Base-by-base conservation (phyloP, 768 basidiomycete species). In the Hemileccinum rubropunctum region DNA sequence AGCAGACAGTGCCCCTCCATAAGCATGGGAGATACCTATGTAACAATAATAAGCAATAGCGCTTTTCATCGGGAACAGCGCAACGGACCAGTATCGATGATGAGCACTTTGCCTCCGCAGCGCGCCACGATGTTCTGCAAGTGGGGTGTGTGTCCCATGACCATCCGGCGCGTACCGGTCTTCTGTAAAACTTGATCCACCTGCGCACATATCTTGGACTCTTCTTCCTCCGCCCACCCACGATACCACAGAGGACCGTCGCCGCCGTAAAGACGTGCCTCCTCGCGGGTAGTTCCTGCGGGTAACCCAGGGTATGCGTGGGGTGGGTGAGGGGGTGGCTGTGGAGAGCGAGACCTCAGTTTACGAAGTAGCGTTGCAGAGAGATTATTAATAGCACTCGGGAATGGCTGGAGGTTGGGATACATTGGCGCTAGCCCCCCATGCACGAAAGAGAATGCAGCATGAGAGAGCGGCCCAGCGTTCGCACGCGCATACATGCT, bases 61-160 rank as follows among this genome's bases (percentile, higher is more conserved):
- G 15, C 21, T n/a, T 32, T 47, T 17, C 14, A 13, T 14, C 8
- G 2, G 7, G 3, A 33, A 21, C 14, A n/a, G 9, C 17, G 30
- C 12, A 45, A 45, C 53, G 54, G 69, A 84, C 90, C 93, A 0
- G 95, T 98, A 63, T 99, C 95, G 44, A 99, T 98, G 52, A 98
- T 88, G 58, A 98, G 86, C 38, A 98, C 82, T 59, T 89, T 93
- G n/a, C 91, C 94, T 34, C 82, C 76, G 63, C 97, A 99, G 50
- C 94, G 75, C 6, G 88, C 81, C 4, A 88, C 83, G 42, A 98
- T 95, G 56, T 81, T 81, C 78, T 91, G 53, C 37, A 97, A 92
- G 65, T 95, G 78, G 1, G 97, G 95, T 1, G 97, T 98, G 67
- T 98, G 97, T 0, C 95, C 95, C 92, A 97, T 94, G 39, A 99